Evolutionary conservation across 2,329 filamentous ascomycete genomes (phyloP), one percentile per base, ranked within the genome.

Genomic region (Calonectria henricotiae): DNA sequence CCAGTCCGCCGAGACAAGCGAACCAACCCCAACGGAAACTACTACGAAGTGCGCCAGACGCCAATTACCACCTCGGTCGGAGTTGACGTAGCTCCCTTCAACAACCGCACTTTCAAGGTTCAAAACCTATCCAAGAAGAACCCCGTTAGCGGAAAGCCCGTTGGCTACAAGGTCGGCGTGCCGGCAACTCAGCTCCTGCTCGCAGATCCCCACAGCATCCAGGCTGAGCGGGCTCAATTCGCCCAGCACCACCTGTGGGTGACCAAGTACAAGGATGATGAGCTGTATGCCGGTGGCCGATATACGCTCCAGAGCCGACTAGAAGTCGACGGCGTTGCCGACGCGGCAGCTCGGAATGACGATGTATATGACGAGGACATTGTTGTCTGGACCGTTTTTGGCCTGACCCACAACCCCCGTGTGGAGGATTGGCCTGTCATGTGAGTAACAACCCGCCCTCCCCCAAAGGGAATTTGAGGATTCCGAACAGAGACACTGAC

Each of bases 391-490:
- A 85, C 87, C 7, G 85, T 87, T 9, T 86, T 86, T 76, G 84
- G 90, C n/a, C 86, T 92, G 15, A 92, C 91, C 35, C 91, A 93
- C 73, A 89, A 91, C 41, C 90, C 90, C 0, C 84, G 90, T 1
- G 86, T 88, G 11, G 91, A 93, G 76, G 91, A 93, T 76, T 93
- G 91, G 83, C 91, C 90, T 0, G 89, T 93, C 27, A 92, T 93
- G 91, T 85, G 70, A 82, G 84, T 46, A 44, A 62, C 20, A 30
- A 5, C 27, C 27, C 27, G 27, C 55, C 35, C 17, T 8, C 35
- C 17, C 47, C 20, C 20, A 9, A 7, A 39, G 55, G 13, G 8
- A 11, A 23, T 25, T 5, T 11, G 47, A 20, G 0, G 5, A 20
- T 37, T n/a, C 39, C 20, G 20, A 15, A 37, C 27, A 43, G 4